A percentile compares a stretch with the other conserved stretches of the same genome.
Conservation (phyloP, 1,284 basidiomycete genomes). For the Paramarasmius palmivorus region DNA sequence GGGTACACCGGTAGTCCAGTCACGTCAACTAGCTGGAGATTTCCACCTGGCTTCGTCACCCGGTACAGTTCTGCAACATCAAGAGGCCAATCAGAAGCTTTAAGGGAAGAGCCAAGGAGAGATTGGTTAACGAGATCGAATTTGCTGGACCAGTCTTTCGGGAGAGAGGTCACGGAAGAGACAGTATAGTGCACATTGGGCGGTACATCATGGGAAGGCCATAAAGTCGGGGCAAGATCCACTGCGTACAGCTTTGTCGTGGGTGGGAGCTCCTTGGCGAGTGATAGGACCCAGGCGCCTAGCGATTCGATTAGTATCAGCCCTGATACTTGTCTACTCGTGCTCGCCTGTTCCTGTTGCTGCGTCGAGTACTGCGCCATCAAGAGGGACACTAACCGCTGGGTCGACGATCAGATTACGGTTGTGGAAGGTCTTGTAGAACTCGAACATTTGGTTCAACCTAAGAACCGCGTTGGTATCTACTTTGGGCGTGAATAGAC, state of each 20-base stretch:
- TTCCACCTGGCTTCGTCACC: constrained; percentile 22
- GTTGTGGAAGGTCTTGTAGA: no score
- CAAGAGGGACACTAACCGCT: no score
- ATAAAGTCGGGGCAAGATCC: constrained; percentile 17
- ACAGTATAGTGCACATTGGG: constrained; percentile 15
- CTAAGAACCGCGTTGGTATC: no score
- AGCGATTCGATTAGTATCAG: neutral
- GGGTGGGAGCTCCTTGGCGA: constrained; percentile 4
- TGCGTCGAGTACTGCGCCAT: no score
- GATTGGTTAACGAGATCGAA: constrained; percentile 24
- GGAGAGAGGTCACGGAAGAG: constrained; percentile 18
- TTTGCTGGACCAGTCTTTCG: constrained; percentile 16
- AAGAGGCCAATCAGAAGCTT: constrained; percentile 17
- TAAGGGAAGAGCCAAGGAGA: constrained; percentile 20
- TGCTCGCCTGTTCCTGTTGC: no score
- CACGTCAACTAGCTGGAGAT: constrained; percentile 19
- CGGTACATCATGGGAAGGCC: constrained; percentile 9
- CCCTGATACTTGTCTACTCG: no score
- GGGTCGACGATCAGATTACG: no score
- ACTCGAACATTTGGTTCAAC: no score
- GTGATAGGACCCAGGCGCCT: constrained; percentile 13
- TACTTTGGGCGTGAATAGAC: no score
- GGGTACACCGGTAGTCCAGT: neutral
- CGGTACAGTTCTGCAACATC: constrained; percentile 19
- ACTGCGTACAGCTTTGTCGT: constrained; percentile 16